phyloP scores from a whole-genome alignment of 805 yeast species.

The Starmera dryadoides region DNA sequence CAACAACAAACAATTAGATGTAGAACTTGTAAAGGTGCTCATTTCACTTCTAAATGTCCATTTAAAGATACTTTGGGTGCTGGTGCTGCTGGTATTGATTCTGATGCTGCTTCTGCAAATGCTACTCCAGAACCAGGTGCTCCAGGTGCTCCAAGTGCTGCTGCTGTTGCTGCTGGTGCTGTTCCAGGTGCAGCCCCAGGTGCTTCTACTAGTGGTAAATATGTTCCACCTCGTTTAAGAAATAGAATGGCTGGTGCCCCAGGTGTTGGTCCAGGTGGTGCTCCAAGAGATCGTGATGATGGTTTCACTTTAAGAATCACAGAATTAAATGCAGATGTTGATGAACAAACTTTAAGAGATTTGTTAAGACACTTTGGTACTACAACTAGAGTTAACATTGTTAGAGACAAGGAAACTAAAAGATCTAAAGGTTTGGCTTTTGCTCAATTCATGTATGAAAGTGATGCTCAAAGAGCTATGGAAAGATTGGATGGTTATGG shows the following conservation, averaged over 20 bases:
- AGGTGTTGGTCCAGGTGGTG: slow-evolving; percentile 33
- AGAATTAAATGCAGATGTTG: slow-evolving; percentile 80
- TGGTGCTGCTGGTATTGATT: slow-evolving; percentile 29
- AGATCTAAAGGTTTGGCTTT: slow-evolving; percentile 94
- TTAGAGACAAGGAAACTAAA: slow-evolving; percentile 89
- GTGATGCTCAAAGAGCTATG: slow-evolving; percentile 70
- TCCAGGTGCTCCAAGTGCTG: slow-evolving; percentile 25
- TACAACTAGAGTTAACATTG: slow-evolving; percentile 69
- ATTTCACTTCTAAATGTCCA: slow-evolving; percentile 93
- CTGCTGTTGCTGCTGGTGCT: slow-evolving; percentile 25
- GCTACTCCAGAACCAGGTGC: slow-evolving; percentile 7
- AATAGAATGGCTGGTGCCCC: slow-evolving; percentile 28
- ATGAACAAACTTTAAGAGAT: slow-evolving; percentile 75
- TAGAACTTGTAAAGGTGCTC: slow-evolving; percentile 91
- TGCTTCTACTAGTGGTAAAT: slow-evolving; percentile 35
- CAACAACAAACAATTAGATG: slow-evolving; percentile 52
- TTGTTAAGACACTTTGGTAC: slow-evolving; percentile 63
- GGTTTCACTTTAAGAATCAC: slow-evolving; percentile 83
- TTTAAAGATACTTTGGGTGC: slow-evolving; percentile 77
- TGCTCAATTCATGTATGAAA: slow-evolving; percentile 67
- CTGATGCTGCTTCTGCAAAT: slow-evolving; percentile 11
- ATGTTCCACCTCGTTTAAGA: slow-evolving; percentile 44
- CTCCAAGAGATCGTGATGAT: slow-evolving; percentile 68
- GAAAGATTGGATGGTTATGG: slow-evolving; percentile 81
- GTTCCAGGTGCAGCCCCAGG: slow-evolving; percentile 35